Evolutionary conservation across 257 asterid genomes (phyloP), one percentile per base, ranked within the genome.

Genomic region (Solanum habrochaites): DNA sequence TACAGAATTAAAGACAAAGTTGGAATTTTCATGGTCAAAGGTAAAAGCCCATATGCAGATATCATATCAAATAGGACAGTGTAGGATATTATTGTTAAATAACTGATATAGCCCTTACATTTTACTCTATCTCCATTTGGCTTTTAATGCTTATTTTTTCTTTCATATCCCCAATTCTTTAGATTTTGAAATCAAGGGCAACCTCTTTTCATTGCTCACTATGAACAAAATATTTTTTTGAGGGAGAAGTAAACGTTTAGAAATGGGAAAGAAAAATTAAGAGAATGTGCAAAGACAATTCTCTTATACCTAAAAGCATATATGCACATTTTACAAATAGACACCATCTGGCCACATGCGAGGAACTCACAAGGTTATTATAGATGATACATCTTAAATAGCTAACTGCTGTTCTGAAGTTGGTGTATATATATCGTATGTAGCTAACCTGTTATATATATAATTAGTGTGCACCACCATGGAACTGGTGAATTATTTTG

Each of bases 1-100:
- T 87, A 81, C 85, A 88, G 93, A 93, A 85, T 52, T 92, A 88
- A 94, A 88, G 88, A 90, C 74, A 82, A 93, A 92, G 86, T 47
- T 94, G 88, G 93, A 91, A 69, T 87, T 87, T 58, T 89, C 89
- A 20, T 86, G 89, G 90, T 88, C 92, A 32, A 94, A 95, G 98
- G 98, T 96, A 88, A 91, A 52, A 23, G 18, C 73, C n/a, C 69
- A 31, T 71, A 85, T 62, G 64, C 49, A 32, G 18, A 69, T 13
- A 47, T 40, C 66, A 31, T 42, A 45, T 70, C 31, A 25, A 66
- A 42, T 20, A 62, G 45, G 72, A 60, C 9, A 40, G 42, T 35
- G 56, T 14, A 84, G 39, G 58, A 66, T 39, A 83, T 74, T 37
- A 40, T 18, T 74, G 56, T 74, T 47, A 81, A 49, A 81, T 31